Evolutionary conservation across 2,329 filamentous ascomycete genomes (phyloP), one percentile per base, ranked within the genome.

Genomic region (Colletotrichum falcatum): DNA sequence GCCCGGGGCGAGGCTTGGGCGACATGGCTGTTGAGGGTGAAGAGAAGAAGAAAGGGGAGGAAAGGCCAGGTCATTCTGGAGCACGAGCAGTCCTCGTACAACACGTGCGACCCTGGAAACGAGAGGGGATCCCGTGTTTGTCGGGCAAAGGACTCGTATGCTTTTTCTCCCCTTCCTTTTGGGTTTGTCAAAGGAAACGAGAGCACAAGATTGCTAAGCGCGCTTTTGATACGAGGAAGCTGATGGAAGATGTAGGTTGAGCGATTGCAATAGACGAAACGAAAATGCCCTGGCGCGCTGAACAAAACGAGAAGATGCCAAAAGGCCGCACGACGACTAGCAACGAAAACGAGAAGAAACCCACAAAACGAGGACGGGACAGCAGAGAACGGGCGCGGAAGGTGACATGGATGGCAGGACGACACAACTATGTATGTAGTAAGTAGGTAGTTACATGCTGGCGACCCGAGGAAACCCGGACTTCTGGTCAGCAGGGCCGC

Each of bases 371-470:
- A 30, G 39, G 16, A 49, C 23, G 37, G 33, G 20, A 59, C 55
- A n/a, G 20, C n/a, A 46, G 26, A 28, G 23, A 33, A 18, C 28
- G 7, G 23, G 30, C 12, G 7, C 26, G 42, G 39, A 59, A 23
- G 37, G 44, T 20, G 3, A 26, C 23, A 42, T 26, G 26, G 26
- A 28, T n/a, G 28, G 30, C 28, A 48, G 44, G n/a, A n/a, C 58
- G 8, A 61, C 28, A 35, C 12, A 18, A 37, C 58, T 49, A 7
- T 7, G 4, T 33, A 61, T 23, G 28, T 61, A 61, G 4, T 33
- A 61, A 18, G 28, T 61, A 61, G 18, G 44, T 35, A 37, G 44
- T 39, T 14, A 39, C 58, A 49, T 48, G 18, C 42, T 44, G 44
- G 12, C 44, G 26, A 59, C 30, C 28, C 42, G 42, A 23, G 20